A percentile compares a stretch with the other conserved stretches of the same genome.
These are phyloP conservation scores for Corylus avellana DNA, from an alignment of 306 rosid species.

Conservation along the genomic window DNA sequence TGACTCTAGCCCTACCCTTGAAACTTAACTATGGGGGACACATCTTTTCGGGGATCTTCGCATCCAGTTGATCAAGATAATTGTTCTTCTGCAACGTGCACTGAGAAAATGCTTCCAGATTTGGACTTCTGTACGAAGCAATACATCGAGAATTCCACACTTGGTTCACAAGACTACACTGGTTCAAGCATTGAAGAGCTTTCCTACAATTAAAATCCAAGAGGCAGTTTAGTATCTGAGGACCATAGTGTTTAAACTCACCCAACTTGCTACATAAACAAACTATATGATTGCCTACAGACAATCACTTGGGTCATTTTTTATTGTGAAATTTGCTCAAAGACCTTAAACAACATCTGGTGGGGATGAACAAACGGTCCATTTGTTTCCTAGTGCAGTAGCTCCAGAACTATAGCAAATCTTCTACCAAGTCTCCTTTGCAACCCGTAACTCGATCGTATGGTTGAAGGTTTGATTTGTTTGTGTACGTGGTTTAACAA, in stretches of 20 bases:
- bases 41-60: conserved; percentile 60
- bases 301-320: too few relatives aligned
- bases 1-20: conserved; percentile 46
- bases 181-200: conserved; percentile 80
- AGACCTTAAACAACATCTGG: too few relatives aligned
- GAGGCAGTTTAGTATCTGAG: conserved; percentile 69
- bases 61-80: conserved; percentile 67
- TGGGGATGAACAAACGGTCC: too few relatives aligned
- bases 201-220: conserved; percentile 70
- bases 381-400: too few relatives aligned
- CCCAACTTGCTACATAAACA: too few relatives aligned
- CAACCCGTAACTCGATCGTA: too few relatives aligned
- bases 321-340: too few relatives aligned
- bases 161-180: conserved; percentile 86
- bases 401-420: too few relatives aligned
- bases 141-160: conserved; percentile 80
- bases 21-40: conserved; percentile 55
- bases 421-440: too few relatives aligned
- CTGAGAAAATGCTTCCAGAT: conserved; percentile 76
- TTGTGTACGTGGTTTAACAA: too few relatives aligned
- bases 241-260: conserved; percentile 46
- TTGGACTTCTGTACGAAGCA: conserved; percentile 71
- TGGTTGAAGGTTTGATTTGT: too few relatives aligned
- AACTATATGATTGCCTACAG: too few relatives aligned
- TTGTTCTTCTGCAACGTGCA: conserved; percentile 86